Base-by-base conservation (phyloP, 768 basidiomycete genomes). In the Phanerochaete carnosa region DNA sequence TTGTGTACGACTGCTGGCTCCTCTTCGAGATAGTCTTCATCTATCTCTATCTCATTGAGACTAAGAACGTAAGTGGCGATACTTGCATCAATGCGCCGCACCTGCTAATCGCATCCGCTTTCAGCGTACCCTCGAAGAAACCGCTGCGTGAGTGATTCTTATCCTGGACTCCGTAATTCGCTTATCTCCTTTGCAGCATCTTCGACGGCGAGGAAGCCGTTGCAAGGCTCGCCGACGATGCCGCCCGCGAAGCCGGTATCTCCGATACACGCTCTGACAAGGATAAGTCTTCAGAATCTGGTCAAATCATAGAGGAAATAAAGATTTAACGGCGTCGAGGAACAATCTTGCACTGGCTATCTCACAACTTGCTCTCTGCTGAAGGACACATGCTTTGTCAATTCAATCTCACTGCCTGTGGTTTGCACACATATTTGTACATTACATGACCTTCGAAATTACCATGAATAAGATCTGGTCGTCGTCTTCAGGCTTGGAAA, bases 1-100 rank as follows among this genome's bases (percentile, higher is more conserved):
- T 76, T 28, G 73, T 78, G 22, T 79, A 79, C 63, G 68, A 73
- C 55, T 72, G 72, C 67, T 80, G 76, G 76, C 64, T 75, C 32
- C 70, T 69, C 13, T 77, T 80, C 65, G 75, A 80, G 66, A 55
- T 74, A 46, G 69, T 67, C 28, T 80, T 77, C 66, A 71, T 73
- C 64, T 78, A 66, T 53, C 28, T 73, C 33, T 79, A 68, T 56
- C 64, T 77, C 47, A 57, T 77, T 52, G 76, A 79, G 72, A 77
- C 76, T 55, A 75, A 74, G 70, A 71, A 73, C 53, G 71, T 74
- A 37, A 64, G 60, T 46, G 13, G 12, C 32, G 23, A 29, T 32
- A 22, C 23, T 53, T 57, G 37, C 16, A 16, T 5, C 11, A 16
- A 26, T 29, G 12, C 49, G 2, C 6, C 32, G 7, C 3, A 19